A percentile compares a stretch with the other conserved stretches of the same genome.
Evolutionary conservation across 257 asterid genomes (phyloP).

Genomic region (Solanum boliviense): DNA sequence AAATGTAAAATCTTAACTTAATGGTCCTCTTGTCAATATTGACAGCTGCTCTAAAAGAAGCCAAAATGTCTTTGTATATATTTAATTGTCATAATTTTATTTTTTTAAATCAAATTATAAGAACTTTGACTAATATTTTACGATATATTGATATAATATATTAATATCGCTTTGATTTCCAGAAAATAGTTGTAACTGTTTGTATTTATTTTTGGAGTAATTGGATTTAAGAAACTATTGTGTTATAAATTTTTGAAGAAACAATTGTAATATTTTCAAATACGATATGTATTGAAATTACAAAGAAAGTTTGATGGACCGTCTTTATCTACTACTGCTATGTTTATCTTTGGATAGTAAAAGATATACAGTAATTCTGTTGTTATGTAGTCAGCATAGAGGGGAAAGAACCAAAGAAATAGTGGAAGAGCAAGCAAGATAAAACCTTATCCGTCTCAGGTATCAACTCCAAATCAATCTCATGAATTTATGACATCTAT

Average conservation of each 20-base stretch:
- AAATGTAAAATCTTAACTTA: not conserved
- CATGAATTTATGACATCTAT: not conserved
- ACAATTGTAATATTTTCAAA: not conserved
- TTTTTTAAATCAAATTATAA: no score
- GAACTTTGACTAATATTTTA: no score
- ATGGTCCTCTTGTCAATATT: not conserved
- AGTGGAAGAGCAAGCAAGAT: not conserved
- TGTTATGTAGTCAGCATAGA: not conserved
- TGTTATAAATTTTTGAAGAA: not conserved
- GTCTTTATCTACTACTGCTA: not conserved
- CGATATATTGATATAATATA: no score
- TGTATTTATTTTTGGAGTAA: not conserved
- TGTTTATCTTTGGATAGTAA: not conserved
- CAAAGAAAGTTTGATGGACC: not conserved
- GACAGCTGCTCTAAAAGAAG: not conserved
- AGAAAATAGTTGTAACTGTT: not conserved
- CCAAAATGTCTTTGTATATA: not conserved
- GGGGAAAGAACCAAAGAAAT: not conserved
- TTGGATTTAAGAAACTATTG: not conserved
- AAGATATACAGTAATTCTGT: not conserved
- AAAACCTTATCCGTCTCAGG: not conserved
- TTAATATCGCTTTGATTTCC: not conserved
- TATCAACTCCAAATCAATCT: no score
- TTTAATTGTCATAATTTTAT: no score
- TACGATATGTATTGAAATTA: not conserved